Base-by-base conservation (phyloP, 371 early-diverging fungal genomes). In the Pancytospora philotis region DNA sequence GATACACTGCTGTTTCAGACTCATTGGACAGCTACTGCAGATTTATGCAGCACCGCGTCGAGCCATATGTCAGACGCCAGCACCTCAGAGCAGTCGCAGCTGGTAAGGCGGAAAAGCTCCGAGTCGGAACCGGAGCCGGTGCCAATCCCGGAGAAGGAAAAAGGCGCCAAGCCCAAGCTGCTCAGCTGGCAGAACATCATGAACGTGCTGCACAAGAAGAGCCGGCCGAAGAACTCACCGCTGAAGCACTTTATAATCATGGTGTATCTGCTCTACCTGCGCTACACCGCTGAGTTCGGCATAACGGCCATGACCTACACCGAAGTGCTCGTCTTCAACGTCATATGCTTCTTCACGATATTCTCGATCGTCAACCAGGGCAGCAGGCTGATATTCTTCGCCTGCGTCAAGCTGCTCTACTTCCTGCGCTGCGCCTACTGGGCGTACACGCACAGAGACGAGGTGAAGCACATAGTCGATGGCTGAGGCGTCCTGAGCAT, bases 251-350 rank as follows among this genome's bases (percentile, higher is more conserved):
- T 59, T 27, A 19, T 59, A 4, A 38, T 59, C 6, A 4, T 41
- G 6, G 50, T 62, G 25, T 62, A 62, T 62, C 32, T 41, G 3
- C 10, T 62, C 30, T 62, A 62, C 25, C 50, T 49, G 22, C 45
- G 62, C 45, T 39, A 39, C 8, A 39, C 55, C 30, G 41, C 50
- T 8, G 62, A 62, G 50, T 6, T 62, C 4, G 62, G 62, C 8
- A 4, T 62, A 22, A 8, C 4, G 27, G 45, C 13, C 8, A 4
- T 62, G 27, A 53, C 62, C 45, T 10, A 6, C 3, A 55, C 50
- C 2, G 62, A 62, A 41, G 45, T 22, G 19, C 19, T 62, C 3
- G 25, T 55, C 30, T n/a, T 62, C 13, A 39, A 62, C 25, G 25
- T 41, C 6, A 2, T 62, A 4, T 3, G 45, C 3, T 13, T 38